phyloP scores from a whole-genome alignment of 1,284 basidiomycete genomes.

The Papiliotrema flavescens region DNA sequence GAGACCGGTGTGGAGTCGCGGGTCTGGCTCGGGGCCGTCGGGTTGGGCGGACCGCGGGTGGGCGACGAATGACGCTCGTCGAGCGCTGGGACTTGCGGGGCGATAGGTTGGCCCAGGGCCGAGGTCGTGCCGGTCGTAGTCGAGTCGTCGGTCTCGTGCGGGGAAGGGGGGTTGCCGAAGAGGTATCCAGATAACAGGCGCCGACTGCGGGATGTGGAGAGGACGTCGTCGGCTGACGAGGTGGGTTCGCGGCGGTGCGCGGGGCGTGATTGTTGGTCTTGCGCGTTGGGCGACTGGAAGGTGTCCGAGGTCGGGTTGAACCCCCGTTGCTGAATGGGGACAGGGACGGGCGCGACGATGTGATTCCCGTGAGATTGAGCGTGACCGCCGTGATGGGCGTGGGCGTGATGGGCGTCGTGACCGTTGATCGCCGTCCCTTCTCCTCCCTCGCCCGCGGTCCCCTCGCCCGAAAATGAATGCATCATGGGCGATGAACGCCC shows the following conservation, averaged over 20 bases:
- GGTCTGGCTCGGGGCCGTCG: background rate
- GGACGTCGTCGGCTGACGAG: conserved; percentile 24
- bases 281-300: too few relatives aligned
- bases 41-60: background rate
- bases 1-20: conserved; percentile 1
- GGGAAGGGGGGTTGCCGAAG: conserved; percentile 41
- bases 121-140: background rate
- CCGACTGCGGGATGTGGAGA: conserved; percentile 33
- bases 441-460: too few relatives aligned
- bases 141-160: background rate
- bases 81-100: conserved; percentile 23
- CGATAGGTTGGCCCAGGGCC: conserved; percentile 6
- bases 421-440: too few relatives aligned
- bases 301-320: background rate
- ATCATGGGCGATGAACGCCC: too few relatives aligned
- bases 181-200: conserved; percentile 44
- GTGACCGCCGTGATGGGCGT: too few relatives aligned
- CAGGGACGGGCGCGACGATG: background rate
- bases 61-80: background rate
- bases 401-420: too few relatives aligned
- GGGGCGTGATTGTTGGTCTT: background rate
- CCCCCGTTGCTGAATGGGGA: conserved; percentile 1
- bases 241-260: background rate
- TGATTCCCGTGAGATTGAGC: too few relatives aligned
- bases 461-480: too few relatives aligned